Evolutionary conservation across 106 monocot species (phyloP).

Genomic region (Narthecium ossifragum): DNA sequence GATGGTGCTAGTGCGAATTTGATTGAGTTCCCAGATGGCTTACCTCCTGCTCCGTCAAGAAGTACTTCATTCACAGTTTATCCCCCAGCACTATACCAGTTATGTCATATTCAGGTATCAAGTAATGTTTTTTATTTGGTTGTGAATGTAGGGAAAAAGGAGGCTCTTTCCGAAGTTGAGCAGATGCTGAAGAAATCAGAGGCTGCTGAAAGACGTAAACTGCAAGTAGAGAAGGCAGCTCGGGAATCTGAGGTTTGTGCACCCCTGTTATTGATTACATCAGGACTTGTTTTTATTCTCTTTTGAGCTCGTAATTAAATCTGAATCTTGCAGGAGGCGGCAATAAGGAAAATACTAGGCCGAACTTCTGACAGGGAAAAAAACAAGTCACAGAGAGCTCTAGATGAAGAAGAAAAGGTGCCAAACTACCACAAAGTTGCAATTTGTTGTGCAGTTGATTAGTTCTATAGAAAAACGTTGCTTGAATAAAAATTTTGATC

Average conservation of each 20-base stretch:
- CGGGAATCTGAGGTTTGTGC: slow-evolving; percentile 73
- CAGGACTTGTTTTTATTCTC: no score
- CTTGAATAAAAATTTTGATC: no score
- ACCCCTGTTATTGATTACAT: no score
- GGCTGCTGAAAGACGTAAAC: slow-evolving; percentile 75
- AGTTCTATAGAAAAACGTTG: no score
- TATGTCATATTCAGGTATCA: no score
- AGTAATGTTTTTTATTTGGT: neutral
- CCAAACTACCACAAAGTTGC: slow-evolving; percentile 16
- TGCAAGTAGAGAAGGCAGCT: slow-evolving; percentile 90
- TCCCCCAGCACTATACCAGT: no score
- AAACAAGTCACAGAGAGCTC: slow-evolving; percentile 48
- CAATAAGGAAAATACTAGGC: slow-evolving; percentile 91
- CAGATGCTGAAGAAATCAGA: slow-evolving; percentile 86
- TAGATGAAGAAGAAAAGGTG: slow-evolving; percentile 37
- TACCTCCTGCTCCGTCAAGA: slow-evolving; percentile 70
- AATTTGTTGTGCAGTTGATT: no score
- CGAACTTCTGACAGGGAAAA: slow-evolving; percentile 77
- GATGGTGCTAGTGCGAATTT: slow-evolving; percentile 28
- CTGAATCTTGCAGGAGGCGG: slow-evolving; percentile 61
- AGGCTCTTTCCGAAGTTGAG: slow-evolving; percentile 85
- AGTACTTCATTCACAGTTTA: slow-evolving; percentile 23
- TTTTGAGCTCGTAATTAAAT: no score
- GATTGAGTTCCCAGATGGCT: slow-evolving; percentile 75
- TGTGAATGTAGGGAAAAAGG: slow-evolving; percentile 59